Percentiles rank a stretch among this genome's conserved stretches.
Evolutionary conservation across 805 yeast genomes (phyloP).

Genomic region (Lipomyces orientalis): DNA sequence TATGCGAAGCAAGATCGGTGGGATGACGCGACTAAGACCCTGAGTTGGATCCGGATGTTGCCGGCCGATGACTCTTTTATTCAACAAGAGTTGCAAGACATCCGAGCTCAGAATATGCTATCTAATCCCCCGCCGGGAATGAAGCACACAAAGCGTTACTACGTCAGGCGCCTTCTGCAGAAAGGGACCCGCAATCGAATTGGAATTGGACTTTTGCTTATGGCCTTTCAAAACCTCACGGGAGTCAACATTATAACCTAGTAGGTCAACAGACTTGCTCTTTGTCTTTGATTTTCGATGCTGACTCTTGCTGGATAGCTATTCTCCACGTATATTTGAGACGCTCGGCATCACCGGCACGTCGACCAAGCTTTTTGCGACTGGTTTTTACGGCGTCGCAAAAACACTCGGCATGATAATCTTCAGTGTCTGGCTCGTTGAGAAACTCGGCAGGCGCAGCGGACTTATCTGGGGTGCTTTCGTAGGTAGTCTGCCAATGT

Average conservation of each 20-base stretch:
- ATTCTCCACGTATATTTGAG: slow-evolving; percentile 53
- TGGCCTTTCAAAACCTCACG: slow-evolving; percentile 84
- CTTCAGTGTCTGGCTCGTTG: slow-evolving; percentile 82
- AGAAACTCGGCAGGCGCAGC: slow-evolving; percentile 71
- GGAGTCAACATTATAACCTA: slow-evolving; percentile 50
- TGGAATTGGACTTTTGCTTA: slow-evolving; percentile 69
- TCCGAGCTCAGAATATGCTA: slow-evolving; percentile 46
- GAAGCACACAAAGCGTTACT: slow-evolving; percentile 1
- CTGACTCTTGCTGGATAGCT: slow-evolving; percentile 46
- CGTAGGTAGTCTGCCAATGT: slow-evolving; percentile 57
- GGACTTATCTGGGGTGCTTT: slow-evolving; percentile 65
- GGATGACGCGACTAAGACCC: slow-evolving; percentile 49
- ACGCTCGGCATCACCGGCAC: slow-evolving; percentile 57
- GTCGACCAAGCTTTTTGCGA: slow-evolving; percentile 51
- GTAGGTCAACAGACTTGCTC: background rate
- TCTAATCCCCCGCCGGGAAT: background rate
- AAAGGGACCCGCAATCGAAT: slow-evolving; percentile 42
- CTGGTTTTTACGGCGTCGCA: slow-evolving; percentile 53
- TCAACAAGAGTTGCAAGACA: slow-evolving; percentile 55
- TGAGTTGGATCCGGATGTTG: slow-evolving; percentile 51
- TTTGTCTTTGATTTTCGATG: background rate
- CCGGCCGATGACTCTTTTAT: slow-evolving; percentile 54
- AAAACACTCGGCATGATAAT: slow-evolving; percentile 66
- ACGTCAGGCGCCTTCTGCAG: slow-evolving; percentile 7
- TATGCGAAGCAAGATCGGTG: slow-evolving; percentile 56